Evolutionary conservation across 2,329 filamentous ascomycete genomes (phyloP).

Genomic region (Blastomyces gilchristii): DNA sequence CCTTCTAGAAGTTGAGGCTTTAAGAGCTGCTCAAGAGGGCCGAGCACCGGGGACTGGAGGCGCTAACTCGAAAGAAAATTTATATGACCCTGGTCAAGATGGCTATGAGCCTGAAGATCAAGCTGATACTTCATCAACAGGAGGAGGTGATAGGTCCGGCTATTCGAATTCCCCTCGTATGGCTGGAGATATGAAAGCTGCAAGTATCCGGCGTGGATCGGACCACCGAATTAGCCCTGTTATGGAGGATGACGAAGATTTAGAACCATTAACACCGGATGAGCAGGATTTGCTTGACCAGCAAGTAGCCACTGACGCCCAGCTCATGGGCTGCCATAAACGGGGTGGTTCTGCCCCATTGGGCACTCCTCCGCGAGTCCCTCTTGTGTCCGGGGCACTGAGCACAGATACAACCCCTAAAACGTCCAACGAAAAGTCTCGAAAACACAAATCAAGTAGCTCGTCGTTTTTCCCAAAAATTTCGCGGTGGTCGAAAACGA

Average conservation of each 20-base stretch:
- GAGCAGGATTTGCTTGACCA: conserved; percentile 43
- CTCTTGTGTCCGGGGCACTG: conserved; percentile 36
- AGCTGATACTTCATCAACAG: conserved; percentile 63
- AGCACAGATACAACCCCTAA: conserved; percentile 73
- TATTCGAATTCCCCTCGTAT: conserved; percentile 48
- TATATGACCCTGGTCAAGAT: conserved; percentile 55
- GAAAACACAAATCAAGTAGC: conserved; percentile 79
- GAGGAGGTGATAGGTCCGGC: conserved; percentile 63
- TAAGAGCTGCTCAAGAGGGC: conserved; percentile 51
- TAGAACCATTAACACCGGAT: conserved; percentile 40
- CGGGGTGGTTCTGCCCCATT: conserved; percentile 36
- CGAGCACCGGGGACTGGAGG: conserved; percentile 20
- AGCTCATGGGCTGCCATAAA: conserved; percentile 35
- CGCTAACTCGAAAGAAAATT: conserved; percentile 58
- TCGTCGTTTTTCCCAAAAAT: conserved; percentile 84
- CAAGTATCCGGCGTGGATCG: conserved; percentile 46
- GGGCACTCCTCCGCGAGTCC: conserved; percentile 36
- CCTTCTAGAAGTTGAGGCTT: conserved; percentile 77
- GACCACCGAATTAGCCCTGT: conserved; percentile 86
- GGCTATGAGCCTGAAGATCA: conserved; percentile 79
- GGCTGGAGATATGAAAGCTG: conserved; percentile 19
- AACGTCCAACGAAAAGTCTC: conserved; percentile 55
- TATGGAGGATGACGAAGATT: conserved; percentile 66
- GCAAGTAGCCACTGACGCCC: conserved; percentile 50
- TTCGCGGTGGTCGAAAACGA: conserved; percentile 95